A percentile compares a stretch with the other conserved stretches of the same genome.
These are phyloP conservation scores for Piper longum DNA, from an alignment of 164 flowering plant species.

Conservation along the genomic window DNA sequence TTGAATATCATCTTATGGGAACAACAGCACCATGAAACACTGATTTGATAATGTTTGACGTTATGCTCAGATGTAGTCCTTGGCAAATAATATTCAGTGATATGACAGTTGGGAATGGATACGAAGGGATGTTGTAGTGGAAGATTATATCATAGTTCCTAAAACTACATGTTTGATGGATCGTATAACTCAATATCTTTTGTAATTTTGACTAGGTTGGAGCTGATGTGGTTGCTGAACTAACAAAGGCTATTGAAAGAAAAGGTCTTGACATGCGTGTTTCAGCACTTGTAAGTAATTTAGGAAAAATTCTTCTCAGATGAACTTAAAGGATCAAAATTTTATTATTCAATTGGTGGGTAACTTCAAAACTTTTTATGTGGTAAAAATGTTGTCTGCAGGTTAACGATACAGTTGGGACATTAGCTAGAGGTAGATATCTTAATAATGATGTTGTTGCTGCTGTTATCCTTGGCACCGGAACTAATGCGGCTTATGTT, in stretches of 20 bases:
- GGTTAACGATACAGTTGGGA: constrained; percentile 46
- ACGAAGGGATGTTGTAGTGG: too few species aligned
- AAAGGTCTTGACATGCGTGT: constrained; percentile 31
- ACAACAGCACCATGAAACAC: too few species aligned
- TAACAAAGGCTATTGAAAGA: constrained; percentile 33
- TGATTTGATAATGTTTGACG: too few species aligned
- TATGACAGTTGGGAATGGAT: too few species aligned
- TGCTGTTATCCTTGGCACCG: constrained; percentile 35
- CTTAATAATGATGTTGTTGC: constrained; percentile 29
- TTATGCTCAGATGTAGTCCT: too few species aligned
- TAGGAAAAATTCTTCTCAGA: background rate
- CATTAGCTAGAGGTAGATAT: constrained; percentile 49
- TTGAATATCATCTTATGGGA: too few species aligned
- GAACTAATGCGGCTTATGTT: constrained; percentile 46
- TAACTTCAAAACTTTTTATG: background rate
- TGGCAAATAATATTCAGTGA: too few species aligned
- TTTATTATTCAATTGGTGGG: too few species aligned
- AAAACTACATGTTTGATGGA: background rate
- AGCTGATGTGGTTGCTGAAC: constrained; percentile 17
- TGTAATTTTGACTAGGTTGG: constrained; percentile 18
- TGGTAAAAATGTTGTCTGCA: constrained; percentile 7
- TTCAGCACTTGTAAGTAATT: constrained; percentile 19
- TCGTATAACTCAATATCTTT: background rate
- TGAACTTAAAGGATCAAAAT: background rate
- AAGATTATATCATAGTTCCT: background rate